These are phyloP conservation scores for Phaeoacremonium minimum DNA, from an alignment of 2,329 filamentous ascomycete genomes.

Conservation along the genomic window DNA sequence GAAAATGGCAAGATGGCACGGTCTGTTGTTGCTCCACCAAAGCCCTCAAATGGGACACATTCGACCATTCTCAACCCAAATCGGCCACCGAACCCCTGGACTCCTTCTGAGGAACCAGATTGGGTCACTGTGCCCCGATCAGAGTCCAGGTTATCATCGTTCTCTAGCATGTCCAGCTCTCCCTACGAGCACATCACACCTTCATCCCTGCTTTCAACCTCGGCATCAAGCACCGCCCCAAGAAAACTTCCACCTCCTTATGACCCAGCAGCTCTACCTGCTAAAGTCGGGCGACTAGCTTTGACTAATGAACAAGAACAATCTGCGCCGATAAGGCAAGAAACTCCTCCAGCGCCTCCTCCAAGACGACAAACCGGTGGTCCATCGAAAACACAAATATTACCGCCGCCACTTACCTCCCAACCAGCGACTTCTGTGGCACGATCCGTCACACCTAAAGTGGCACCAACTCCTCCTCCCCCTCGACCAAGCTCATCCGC, in stretches of 20 bases:
- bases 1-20: constrained; percentile 70
- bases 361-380: constrained; percentile 32
- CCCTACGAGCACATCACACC: constrained; percentile 55
- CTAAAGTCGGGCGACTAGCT: constrained; percentile 38
- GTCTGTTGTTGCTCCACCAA: constrained; percentile 65
- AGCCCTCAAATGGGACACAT: constrained; percentile 36
- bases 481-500: constrained; percentile 26
- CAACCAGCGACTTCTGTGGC: constrained; percentile 9
- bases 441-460: constrained; percentile 16
- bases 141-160: constrained; percentile 47
- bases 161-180: constrained; percentile 54
- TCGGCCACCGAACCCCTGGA: constrained; percentile 78
- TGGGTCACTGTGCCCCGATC: constrained; percentile 68
- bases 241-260: constrained; percentile 49
- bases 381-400: constrained; percentile 8
- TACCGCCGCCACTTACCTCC: constrained; percentile 10
- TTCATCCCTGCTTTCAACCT: constrained; percentile 39
- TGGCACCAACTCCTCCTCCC: constrained; percentile 16
- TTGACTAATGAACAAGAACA: constrained; percentile 32
- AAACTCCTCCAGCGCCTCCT: constrained; percentile 40
- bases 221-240: constrained; percentile 37
- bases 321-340: constrained; percentile 18
- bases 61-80: constrained; percentile 66
- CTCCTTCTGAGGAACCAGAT: constrained; percentile 68
- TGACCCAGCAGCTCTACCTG: constrained; percentile 40